Conservation (phyloP, 495 filamentous ascomycete species). For the Penicillium coprophilum region DNA sequence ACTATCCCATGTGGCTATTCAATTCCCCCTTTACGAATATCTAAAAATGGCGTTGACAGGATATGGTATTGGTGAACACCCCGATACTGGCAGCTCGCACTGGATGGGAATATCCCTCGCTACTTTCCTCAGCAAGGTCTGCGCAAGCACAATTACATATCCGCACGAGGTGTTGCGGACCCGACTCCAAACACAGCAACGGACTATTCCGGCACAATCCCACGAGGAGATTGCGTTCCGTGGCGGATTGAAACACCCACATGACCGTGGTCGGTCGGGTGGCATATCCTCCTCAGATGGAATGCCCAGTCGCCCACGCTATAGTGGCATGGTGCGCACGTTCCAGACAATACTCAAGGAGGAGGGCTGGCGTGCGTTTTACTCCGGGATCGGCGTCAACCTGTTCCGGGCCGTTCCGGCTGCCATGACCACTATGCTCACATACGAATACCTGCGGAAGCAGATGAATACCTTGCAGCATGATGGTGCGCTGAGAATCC, state of each 20-base stretch:
- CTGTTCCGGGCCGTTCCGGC: slow-evolving; percentile 93
- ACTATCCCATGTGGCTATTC: slow-evolving; percentile 92
- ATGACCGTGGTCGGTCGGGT: slow-evolving; percentile 43
- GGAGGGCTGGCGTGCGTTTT: slow-evolving; percentile 96
- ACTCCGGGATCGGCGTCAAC: slow-evolving; percentile 97
- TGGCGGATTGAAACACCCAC: slow-evolving; percentile 54
- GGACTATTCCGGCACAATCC: slow-evolving; percentile 45
- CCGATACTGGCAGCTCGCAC: slow-evolving; percentile 59
- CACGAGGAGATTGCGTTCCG: slow-evolving; percentile 62
- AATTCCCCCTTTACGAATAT: slow-evolving; percentile 95
- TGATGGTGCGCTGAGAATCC: slow-evolving; percentile 45
- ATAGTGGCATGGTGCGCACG: slow-evolving; percentile 78
- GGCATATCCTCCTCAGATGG: slow-evolving; percentile 56
- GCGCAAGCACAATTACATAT: slow-evolving; percentile 93
- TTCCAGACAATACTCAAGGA: slow-evolving; percentile 80
- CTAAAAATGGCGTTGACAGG: slow-evolving; percentile 90
- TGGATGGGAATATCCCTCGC: slow-evolving; percentile 77
- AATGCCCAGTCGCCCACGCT: slow-evolving; percentile 64
- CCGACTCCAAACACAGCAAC: slow-evolving; percentile 81
- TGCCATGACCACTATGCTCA: slow-evolving; percentile 95
- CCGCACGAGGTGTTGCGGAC: slow-evolving; percentile 95
- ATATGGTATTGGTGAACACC: slow-evolving; percentile 70
- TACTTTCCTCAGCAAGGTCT: slow-evolving; percentile 91
- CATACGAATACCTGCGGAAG: slow-evolving; percentile 85
- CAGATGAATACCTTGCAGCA: slow-evolving; percentile 49